A percentile compares a stretch with the other conserved stretches of the same genome.
phyloP scores from a whole-genome alignment of 495 filamentous ascomycete genomes.

The Aspergillus sclerotiicarbonarius region DNA sequence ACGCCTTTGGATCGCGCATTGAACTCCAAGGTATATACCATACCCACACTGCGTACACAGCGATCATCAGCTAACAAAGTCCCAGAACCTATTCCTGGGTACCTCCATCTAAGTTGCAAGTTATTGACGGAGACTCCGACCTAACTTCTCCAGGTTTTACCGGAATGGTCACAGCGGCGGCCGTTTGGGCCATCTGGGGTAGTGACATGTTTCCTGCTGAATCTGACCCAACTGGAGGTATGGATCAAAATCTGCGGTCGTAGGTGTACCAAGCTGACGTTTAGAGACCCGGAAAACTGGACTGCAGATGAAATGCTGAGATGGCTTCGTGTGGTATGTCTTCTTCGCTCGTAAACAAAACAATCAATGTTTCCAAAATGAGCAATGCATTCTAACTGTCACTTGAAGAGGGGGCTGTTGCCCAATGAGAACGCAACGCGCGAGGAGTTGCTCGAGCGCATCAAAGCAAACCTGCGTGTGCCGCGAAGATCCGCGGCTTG shows the following conservation, averaged over 20 bases:
- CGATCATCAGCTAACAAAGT: constrained; percentile 15
- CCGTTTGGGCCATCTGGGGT: constrained; percentile 82
- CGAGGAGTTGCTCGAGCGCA: constrained; percentile 74
- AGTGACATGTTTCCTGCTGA: constrained; percentile 72
- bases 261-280: constrained; percentile 14
- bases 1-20: constrained; percentile 77
- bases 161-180: constrained; percentile 78
- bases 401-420: constrained; percentile 65
- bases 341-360: constrained; percentile 11
- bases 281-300: constrained; percentile 66
- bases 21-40: constrained; percentile 64
- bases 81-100: constrained; percentile 60
- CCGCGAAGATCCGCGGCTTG: constrained; percentile 29
- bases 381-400: constrained; percentile 9
- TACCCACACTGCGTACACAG: background rate
- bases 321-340: constrained; percentile 74
- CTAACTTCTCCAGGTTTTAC: constrained; percentile 54
- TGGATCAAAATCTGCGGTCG: constrained; percentile 8
- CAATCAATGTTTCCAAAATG: background rate
- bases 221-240: constrained; percentile 73
- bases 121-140: constrained; percentile 12
- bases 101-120: constrained; percentile 17
- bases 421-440: constrained; percentile 63
- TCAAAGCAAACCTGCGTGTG: constrained; percentile 72
- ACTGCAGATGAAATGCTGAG: constrained; percentile 65